Percentiles rank a stretch among this genome's conserved stretches.
These are phyloP conservation scores for Colletotrichum higginsianum DNA, from an alignment of 2,329 filamentous ascomycete genomes.

Conservation along the genomic window DNA sequence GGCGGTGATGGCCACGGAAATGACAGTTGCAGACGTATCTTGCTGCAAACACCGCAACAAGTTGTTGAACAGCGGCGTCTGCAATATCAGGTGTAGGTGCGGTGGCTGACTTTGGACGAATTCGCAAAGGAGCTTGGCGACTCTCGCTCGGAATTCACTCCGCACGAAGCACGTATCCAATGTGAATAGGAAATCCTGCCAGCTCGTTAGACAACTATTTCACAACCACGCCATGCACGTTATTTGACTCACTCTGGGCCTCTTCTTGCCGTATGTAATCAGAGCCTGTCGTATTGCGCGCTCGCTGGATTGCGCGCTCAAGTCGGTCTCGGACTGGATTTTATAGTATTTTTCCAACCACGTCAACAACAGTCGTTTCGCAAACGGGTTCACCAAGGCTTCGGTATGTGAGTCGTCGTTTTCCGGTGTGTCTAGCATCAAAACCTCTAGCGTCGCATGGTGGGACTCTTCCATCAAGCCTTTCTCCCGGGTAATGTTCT, in stretches of 20 bases:
- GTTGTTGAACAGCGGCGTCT: slow-evolving; percentile 80
- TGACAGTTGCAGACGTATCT: slow-evolving; percentile 82
- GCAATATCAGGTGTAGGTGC: slow-evolving; percentile 80
- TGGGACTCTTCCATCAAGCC: slow-evolving; percentile 73
- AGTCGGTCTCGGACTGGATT: slow-evolving; percentile 51
- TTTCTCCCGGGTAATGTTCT: slow-evolving; percentile 50
- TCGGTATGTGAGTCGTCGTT: slow-evolving; percentile 62
- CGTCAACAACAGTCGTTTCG: slow-evolving; percentile 68
- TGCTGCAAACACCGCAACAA: slow-evolving; percentile 81
- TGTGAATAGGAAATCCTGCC: slow-evolving; percentile 74
- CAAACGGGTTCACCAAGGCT: slow-evolving; percentile 63
- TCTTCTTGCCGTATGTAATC: slow-evolving; percentile 75
- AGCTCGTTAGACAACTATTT: slow-evolving; percentile 39
- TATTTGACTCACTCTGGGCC: slow-evolving; percentile 65
- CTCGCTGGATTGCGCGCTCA: slow-evolving; percentile 61
- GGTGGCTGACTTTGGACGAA: slow-evolving; percentile 85
- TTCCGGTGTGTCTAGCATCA: slow-evolving; percentile 74
- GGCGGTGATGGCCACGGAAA: slow-evolving; percentile 82
- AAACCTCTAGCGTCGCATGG: slow-evolving; percentile 74
- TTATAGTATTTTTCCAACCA: slow-evolving; percentile 67
- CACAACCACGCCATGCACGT: slow-evolving; percentile 12
- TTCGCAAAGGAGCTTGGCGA: slow-evolving; percentile 77
- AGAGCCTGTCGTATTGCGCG: slow-evolving; percentile 66
- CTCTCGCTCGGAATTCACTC: slow-evolving; percentile 74
- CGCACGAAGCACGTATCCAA: slow-evolving; percentile 78